Evolutionary conservation across 73 alveolate species (phyloP).

Genomic region (Uronychia setigera): DNA sequence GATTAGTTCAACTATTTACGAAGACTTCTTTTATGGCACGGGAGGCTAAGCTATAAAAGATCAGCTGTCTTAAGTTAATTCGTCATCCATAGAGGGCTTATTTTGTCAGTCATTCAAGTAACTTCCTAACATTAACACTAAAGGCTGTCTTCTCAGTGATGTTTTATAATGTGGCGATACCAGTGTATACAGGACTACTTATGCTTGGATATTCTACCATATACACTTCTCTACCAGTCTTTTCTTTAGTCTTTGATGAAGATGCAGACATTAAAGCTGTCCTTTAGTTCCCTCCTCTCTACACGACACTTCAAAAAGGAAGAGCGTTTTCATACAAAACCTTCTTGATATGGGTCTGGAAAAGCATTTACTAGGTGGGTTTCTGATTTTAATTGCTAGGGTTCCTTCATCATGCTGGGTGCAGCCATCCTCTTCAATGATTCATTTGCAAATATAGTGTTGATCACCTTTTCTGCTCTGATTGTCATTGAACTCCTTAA

Average conservation of each 20-base stretch:
- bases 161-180: slow-evolving; percentile 88
- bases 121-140: slow-evolving; percentile 72
- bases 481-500: slow-evolving; percentile 79
- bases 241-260: slow-evolving; percentile 89
- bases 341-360: slow-evolving; percentile 90
- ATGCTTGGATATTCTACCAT: slow-evolving; percentile 96
- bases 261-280: slow-evolving; percentile 83
- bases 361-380: slow-evolving; percentile 89
- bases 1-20: slow-evolving; percentile 82
- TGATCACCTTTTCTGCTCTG: slow-evolving; percentile 81
- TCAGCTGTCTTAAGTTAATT: slow-evolving; percentile 86
- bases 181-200: slow-evolving; percentile 88
- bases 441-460: slow-evolving; percentile 73
- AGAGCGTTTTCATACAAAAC: slow-evolving; percentile 85
- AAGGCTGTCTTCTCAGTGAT: slow-evolving; percentile 87
- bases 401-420: slow-evolving; percentile 81
- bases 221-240: slow-evolving; percentile 94
- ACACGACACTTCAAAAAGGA: slow-evolving; percentile 84
- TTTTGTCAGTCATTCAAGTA: slow-evolving; percentile 87
- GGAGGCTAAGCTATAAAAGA: slow-evolving; percentile 93
- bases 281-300: slow-evolving; percentile 87
- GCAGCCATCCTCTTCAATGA: slow-evolving; percentile 82
- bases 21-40: slow-evolving; percentile 95
- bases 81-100: slow-evolving; percentile 95
- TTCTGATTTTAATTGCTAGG: slow-evolving; percentile 66